Conservation (phyloP, 2,329 filamentous ascomycete genomes). For the Diaporthe vaccinii region DNA sequence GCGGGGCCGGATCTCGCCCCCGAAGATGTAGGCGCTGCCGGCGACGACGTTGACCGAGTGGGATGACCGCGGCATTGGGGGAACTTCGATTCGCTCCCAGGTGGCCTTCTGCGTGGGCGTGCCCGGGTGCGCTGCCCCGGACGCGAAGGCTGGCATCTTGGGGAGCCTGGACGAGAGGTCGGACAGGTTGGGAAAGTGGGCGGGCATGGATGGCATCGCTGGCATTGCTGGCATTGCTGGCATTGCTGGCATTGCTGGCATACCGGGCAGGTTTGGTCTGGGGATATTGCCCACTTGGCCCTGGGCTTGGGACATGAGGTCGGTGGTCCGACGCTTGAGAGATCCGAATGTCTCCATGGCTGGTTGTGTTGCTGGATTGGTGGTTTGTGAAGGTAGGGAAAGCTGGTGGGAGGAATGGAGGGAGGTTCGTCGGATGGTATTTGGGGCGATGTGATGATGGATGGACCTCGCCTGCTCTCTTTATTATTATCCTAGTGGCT, state of each 20-base stretch:
- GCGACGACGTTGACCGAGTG: slow-evolving; percentile 76
- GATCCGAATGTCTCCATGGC: slow-evolving; percentile 37
- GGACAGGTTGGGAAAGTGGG: slow-evolving; percentile 44
- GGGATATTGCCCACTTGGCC: slow-evolving; percentile 34
- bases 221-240: slow-evolving; percentile 43
- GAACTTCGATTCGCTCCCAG: slow-evolving; percentile 70
- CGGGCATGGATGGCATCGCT: slow-evolving; percentile 43
- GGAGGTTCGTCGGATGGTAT: not conserved
- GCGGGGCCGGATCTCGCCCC: slow-evolving; percentile 77
- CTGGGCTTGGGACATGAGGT: slow-evolving; percentile 34
- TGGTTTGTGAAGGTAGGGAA: not conserved
- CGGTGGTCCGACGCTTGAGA: slow-evolving; percentile 38
- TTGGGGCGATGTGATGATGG: slow-evolving; percentile 4
- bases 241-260: slow-evolving; percentile 46
- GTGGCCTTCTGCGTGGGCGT: slow-evolving; percentile 64
- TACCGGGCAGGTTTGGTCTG: slow-evolving; percentile 40
- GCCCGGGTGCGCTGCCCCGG: slow-evolving; percentile 31
- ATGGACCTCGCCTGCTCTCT: slow-evolving; percentile 18
- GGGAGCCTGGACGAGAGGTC: slow-evolving; percentile 45
- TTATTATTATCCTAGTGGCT: slow-evolving; percentile 31
- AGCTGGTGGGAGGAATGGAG: not conserved
- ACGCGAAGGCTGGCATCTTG: slow-evolving; percentile 44
- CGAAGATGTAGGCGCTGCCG: slow-evolving; percentile 75
- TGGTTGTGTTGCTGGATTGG: not conserved
- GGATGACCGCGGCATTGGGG: slow-evolving; percentile 77